These are phyloP conservation scores for Oemleria cerasiformis DNA, from an alignment of 306 rosid species.

Conservation along the genomic window DNA sequence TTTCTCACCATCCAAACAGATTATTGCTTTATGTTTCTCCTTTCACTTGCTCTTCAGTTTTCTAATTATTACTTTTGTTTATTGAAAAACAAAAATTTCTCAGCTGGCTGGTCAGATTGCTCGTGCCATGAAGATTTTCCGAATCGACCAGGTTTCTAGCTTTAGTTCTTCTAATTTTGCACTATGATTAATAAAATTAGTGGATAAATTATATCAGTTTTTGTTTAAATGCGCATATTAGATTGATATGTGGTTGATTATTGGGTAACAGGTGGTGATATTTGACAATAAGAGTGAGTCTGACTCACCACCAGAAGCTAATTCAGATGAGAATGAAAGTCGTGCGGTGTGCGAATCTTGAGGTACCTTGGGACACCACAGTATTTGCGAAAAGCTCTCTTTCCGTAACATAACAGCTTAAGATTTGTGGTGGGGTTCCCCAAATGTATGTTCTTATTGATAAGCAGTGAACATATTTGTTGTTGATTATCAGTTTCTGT, in stretches of 20 bases:
- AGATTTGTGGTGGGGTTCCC: constrained; percentile 68
- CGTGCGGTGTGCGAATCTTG: constrained; percentile 67
- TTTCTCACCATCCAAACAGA: constrained; percentile 6
- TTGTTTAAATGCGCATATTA: neutral
- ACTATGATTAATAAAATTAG: neutral
- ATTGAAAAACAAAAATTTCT: neutral
- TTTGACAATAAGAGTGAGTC: constrained; percentile 58
- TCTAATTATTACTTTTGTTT: constrained; percentile 3
- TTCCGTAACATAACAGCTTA: constrained; percentile 77
- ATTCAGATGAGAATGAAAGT: constrained; percentile 65
- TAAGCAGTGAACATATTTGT: constrained; percentile 7
- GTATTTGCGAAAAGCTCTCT: constrained; percentile 81
- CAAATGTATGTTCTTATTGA: constrained; percentile 7
- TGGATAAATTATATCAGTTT: neutral
- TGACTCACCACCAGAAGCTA: constrained; percentile 21
- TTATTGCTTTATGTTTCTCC: neutral
- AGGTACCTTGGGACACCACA: constrained; percentile 94
- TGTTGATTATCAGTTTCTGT: constrained; percentile 15
- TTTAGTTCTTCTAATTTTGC: neutral
- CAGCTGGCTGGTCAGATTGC: constrained; percentile 97
- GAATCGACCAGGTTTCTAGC: constrained; percentile 72
- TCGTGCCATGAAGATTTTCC: constrained; percentile 92
- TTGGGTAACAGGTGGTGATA: constrained; percentile 63
- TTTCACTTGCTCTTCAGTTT: neutral
- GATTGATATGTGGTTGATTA: neutral